phyloP scores from a whole-genome alignment of 108 stramenopile genomes.

The Licmophora abbreviata region DNA sequence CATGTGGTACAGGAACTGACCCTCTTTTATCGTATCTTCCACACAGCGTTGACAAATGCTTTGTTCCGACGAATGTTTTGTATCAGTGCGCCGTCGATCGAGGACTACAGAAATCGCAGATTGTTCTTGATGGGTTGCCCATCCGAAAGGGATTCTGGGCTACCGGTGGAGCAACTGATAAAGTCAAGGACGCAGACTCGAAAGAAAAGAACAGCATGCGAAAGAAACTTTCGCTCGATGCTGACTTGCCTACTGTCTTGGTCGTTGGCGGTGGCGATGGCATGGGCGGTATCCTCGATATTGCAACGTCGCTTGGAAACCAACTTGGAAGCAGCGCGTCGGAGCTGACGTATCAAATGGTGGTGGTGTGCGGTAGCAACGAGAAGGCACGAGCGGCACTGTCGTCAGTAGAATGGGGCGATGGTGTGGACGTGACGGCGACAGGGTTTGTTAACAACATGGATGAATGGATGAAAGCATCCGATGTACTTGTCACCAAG shows the following conservation, averaged over 20 bases:
- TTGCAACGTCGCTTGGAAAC: conserved; percentile 63
- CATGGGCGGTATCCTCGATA: conserved; percentile 84
- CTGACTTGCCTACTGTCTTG: conserved; percentile 68
- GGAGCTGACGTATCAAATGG: conserved; percentile 60
- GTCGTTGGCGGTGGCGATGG: conserved; percentile 96
- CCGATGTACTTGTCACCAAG: conserved; percentile 79
- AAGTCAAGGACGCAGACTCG: conserved; percentile 13
- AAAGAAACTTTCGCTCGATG: conserved; percentile 45
- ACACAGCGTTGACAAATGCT: conserved; percentile 74
- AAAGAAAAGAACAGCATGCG: conserved; percentile 31
- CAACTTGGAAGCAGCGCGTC: conserved; percentile 27
- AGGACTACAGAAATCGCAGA: conserved; percentile 33
- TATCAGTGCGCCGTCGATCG: conserved; percentile 47
- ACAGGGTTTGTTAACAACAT: conserved; percentile 93
- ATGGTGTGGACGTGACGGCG: conserved; percentile 41
- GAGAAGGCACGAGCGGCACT: conserved; percentile 46
- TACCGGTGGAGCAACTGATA: conserved; percentile 3
- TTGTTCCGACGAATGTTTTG: conserved; percentile 84
- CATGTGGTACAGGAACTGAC: background rate
- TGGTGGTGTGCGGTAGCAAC: conserved; percentile 96
- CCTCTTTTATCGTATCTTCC: background rate
- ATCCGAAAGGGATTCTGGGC: conserved; percentile 92
- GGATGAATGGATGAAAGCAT: conserved; percentile 94
- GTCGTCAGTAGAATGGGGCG: conserved; percentile 32
- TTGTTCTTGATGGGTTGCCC: conserved; percentile 87